These are phyloP conservation scores for Chionographis japonica DNA, from an alignment of 106 monocot species.

Conservation along the genomic window DNA sequence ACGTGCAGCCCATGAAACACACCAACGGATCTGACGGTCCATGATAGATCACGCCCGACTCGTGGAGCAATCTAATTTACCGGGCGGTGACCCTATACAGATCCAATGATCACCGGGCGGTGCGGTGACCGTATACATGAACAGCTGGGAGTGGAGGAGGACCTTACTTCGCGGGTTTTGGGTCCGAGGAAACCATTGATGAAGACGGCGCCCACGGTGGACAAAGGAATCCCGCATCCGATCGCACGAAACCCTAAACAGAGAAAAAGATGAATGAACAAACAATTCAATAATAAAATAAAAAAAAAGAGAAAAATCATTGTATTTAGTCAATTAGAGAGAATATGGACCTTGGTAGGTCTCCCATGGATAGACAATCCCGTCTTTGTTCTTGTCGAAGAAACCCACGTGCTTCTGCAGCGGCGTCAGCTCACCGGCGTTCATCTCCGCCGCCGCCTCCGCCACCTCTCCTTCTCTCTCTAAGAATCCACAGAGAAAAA, in stretches of 20 bases:
- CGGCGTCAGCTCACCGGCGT: conserved; percentile 30
- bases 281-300: not conserved
- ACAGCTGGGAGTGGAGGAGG: not conserved
- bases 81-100: no score
- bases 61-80: no score
- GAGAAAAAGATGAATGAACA: not conserved
- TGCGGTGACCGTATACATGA: no score
- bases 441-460: conserved; percentile 1
- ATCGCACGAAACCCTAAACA: conserved; percentile 64
- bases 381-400: conserved; percentile 85
- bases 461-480: not conserved
- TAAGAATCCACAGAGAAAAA: no score
- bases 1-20: no score
- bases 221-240: conserved; percentile 36
- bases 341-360: conserved; percentile 49
- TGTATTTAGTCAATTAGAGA: not conserved
- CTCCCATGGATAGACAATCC: conserved; percentile 57
- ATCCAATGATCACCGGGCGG: no score
- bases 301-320: not conserved
- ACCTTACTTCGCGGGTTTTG: conserved; percentile 37
- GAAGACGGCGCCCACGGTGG: conserved; percentile 23
- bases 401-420: conserved; percentile 69
- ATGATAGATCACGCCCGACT: no score
- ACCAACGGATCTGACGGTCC: no score
- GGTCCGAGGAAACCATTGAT: conserved; percentile 57